Percentiles rank a stretch among this genome's conserved stretches.
These are phyloP conservation scores for Didymella segeticola DNA, from an alignment of 2,329 filamentous ascomycete species.

Conservation along the genomic window DNA sequence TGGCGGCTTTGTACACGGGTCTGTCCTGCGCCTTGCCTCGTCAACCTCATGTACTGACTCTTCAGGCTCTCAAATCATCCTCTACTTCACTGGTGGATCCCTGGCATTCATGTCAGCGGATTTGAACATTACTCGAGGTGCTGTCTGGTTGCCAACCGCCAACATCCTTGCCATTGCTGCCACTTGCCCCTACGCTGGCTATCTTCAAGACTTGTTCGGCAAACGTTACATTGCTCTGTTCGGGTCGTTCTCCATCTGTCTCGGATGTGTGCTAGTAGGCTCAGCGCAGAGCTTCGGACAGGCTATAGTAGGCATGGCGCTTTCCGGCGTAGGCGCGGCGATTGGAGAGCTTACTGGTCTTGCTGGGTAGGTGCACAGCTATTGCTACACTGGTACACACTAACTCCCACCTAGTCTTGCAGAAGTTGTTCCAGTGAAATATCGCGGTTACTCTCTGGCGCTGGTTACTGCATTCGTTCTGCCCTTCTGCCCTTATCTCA, in stretches of 20 bases:
- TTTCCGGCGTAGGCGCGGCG: constrained; percentile 45
- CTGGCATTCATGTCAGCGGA: constrained; percentile 41
- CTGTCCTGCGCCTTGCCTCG: background rate
- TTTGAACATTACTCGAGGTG: constrained; percentile 29
- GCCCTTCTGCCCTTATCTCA: constrained; percentile 44
- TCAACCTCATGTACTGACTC: background rate
- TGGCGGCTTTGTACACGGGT: constrained; percentile 49
- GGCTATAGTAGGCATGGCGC: constrained; percentile 43
- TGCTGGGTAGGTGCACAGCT: constrained; percentile 35
- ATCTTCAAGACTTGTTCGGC: constrained; percentile 46
- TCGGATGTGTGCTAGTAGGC: constrained; percentile 39
- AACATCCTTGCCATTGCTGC: constrained; percentile 47
- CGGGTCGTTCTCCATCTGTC: constrained; percentile 38
- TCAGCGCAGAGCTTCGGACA: constrained; percentile 43
- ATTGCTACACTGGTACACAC: background rate
- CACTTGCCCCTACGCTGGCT: constrained; percentile 44
- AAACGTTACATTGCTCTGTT: constrained; percentile 46
- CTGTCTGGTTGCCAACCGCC: constrained; percentile 44
- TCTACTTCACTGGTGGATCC: constrained; percentile 45
- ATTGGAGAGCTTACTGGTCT: constrained; percentile 46
- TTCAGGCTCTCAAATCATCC: constrained; percentile 43
- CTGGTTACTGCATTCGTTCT: constrained; percentile 44
- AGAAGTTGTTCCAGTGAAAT: constrained; percentile 43
- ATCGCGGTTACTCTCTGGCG: constrained; percentile 44
- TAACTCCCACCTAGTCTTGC: constrained; percentile 31